phyloP scores from a whole-genome alignment of 495 filamentous ascomycete genomes.

The Echria macrotheca region DNA sequence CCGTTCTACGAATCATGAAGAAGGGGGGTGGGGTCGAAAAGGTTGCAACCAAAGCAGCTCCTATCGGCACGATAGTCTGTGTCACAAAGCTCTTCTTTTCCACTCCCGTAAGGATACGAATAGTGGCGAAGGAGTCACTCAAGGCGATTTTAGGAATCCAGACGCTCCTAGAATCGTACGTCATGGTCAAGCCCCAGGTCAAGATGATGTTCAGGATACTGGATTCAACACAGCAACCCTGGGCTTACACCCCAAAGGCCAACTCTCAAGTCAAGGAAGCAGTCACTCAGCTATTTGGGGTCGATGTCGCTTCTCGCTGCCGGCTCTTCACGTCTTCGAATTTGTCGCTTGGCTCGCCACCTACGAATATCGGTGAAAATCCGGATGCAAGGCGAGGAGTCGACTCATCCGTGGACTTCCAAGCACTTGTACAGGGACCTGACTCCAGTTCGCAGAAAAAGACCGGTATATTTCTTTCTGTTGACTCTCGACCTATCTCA shows the following conservation, averaged over 20 bases:
- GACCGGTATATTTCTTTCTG: constrained; percentile 61
- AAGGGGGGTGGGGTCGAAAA: constrained; percentile 35
- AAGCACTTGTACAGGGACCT: constrained; percentile 56
- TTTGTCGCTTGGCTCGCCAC: too few relatives aligned
- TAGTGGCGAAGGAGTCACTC: constrained; percentile 52
- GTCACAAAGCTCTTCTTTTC: constrained; percentile 61
- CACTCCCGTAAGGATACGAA: constrained; percentile 70
- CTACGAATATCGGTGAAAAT: too few relatives aligned
- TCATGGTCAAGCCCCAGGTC: constrained; percentile 60
- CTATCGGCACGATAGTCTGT: constrained; percentile 73
- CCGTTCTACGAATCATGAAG: constrained; percentile 28
- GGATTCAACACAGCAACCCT: constrained; percentile 58
- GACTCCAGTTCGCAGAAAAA: constrained; percentile 50
- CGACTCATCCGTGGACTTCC: constrained; percentile 34
- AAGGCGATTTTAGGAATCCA: constrained; percentile 63
- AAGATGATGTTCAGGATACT: constrained; percentile 64
- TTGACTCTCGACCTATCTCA: constrained; percentile 75
- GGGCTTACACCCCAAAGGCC: constrained; percentile 62
- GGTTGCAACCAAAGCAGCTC: constrained; percentile 51
- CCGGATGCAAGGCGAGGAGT: too few relatives aligned
- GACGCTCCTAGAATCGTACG: constrained; percentile 67
- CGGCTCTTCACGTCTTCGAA: constrained; percentile 12
- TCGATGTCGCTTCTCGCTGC: constrained; percentile 52
- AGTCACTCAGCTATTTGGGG: constrained; percentile 64
- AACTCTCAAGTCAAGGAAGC: constrained; percentile 57